Evolutionary conservation across 1,284 basidiomycete species (phyloP).

Genomic region (Cystobasidium pallidum): DNA sequence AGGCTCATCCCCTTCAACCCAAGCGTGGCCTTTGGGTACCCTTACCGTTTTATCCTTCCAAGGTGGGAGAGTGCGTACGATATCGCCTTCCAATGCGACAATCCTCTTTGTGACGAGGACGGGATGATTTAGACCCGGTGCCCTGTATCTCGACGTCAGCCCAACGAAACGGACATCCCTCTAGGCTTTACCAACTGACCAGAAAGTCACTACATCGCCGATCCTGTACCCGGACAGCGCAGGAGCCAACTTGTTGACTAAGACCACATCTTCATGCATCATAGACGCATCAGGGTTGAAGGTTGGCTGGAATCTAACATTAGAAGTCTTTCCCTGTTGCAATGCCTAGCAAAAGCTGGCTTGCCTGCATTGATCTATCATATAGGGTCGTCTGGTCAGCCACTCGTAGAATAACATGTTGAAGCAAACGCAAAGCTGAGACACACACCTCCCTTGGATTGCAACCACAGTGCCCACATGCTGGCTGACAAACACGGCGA

Average conservation of each 20-base stretch:
- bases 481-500: constrained; percentile 60
- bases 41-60: constrained; percentile 55
- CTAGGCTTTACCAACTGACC: too few relatives aligned
- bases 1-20: constrained; percentile 62
- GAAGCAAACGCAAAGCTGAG: constrained; percentile 14
- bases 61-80: constrained; percentile 58
- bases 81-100: constrained; percentile 62
- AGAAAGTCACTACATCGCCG: constrained; percentile 62
- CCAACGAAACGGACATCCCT: too few relatives aligned
- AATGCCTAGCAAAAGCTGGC: constrained; percentile 22
- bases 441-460: constrained; percentile 58
- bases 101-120: constrained; percentile 62
- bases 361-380: constrained; percentile 57
- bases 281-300: constrained; percentile 59
- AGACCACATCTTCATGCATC: constrained; percentile 59
- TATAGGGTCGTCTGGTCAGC: background rate
- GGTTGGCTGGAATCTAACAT: constrained; percentile 55
- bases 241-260: constrained; percentile 60
- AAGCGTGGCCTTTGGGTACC: constrained; percentile 57
- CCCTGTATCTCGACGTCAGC: constrained; percentile 43
- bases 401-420: constrained; percentile 1
- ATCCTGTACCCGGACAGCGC: constrained; percentile 54
- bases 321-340: background rate
- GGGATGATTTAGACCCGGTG: constrained; percentile 60
- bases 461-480: constrained; percentile 59